Percentiles rank a stretch among this genome's conserved stretches.
Conservation (phyloP, 2,329 filamentous ascomycete species). For the Xylariaceae sp. region DNA sequence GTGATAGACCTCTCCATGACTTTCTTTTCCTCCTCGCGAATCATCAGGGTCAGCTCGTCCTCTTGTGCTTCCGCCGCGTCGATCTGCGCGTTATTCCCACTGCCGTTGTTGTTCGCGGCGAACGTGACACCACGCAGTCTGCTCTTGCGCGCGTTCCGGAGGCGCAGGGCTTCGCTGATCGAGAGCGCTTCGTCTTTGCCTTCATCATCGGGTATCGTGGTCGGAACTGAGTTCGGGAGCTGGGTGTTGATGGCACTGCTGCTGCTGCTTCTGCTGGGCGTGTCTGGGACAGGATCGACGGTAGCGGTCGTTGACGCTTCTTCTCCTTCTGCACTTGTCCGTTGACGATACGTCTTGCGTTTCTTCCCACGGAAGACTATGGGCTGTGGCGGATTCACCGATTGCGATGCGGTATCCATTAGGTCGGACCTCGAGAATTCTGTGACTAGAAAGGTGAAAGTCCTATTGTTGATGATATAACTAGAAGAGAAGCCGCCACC, state of each 20-base stretch:
- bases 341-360: conserved; percentile 54
- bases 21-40: conserved; percentile 32
- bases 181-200: conserved; percentile 37
- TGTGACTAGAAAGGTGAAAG: neutral
- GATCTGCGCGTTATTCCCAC: conserved; percentile 2
- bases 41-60: conserved; percentile 35
- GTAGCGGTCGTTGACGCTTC: neutral
- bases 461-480: neutral
- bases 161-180: conserved; percentile 46
- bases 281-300: conserved; percentile 7
- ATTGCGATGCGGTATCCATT: conserved; percentile 16
- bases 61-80: conserved; percentile 23
- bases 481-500: neutral
- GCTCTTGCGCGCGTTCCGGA: conserved; percentile 47
- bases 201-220: conserved; percentile 6
- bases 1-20: conserved; percentile 27
- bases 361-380: conserved; percentile 57
- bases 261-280: neutral
- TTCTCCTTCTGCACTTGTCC: conserved; percentile 35
- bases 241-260: neutral
- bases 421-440: neutral
- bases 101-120: conserved; percentile 30
- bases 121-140: conserved; percentile 54
- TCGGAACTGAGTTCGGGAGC: neutral
- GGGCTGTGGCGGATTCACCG: conserved; percentile 25